A percentile compares a stretch with the other conserved stretches of the same genome.
phyloP scores from a whole-genome alignment of 1,284 basidiomycete genomes.

The Phenoliferia sp. region DNA sequence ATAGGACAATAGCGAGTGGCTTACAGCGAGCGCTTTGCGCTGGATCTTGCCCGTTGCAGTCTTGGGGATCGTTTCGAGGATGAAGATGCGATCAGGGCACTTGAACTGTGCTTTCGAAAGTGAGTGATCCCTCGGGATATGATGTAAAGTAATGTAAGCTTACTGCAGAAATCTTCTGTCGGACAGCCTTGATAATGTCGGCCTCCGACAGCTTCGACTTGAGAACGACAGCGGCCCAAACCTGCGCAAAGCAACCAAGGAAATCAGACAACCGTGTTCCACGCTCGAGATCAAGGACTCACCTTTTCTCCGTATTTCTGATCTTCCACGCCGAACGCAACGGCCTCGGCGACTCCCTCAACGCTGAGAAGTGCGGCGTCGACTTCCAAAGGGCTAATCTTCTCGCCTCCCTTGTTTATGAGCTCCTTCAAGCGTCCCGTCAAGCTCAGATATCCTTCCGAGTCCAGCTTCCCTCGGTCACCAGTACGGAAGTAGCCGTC shows the following conservation, averaged over 20 bases:
- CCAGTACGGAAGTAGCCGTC: conserved; percentile 55
- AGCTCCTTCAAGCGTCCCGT: conserved; percentile 59
- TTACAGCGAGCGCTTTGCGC: conserved; percentile 11
- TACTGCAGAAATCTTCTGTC: conserved; percentile 33
- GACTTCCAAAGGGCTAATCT: conserved; percentile 62
- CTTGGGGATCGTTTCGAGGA: conserved; percentile 43
- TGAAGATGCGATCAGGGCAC: conserved; percentile 43
- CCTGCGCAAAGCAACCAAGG: conserved; percentile 37
- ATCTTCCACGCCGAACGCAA: conserved; percentile 45
- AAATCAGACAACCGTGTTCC: neutral
- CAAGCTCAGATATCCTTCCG: conserved; percentile 57
- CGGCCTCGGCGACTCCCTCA: conserved; percentile 52
- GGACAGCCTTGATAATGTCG: conserved; percentile 33
- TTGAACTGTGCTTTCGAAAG: conserved; percentile 38
- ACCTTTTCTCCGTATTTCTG: conserved; percentile 37
- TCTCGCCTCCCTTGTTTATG: conserved; percentile 47
- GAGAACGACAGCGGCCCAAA: conserved; percentile 42
- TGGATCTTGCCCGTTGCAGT: conserved; percentile 37
- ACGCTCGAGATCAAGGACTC: neutral
- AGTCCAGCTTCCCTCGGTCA: conserved; percentile 59
- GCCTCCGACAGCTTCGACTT: conserved; percentile 34
- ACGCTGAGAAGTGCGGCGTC: conserved; percentile 50
- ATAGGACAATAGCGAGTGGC: too few relatives aligned
- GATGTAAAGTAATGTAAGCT: too few relatives aligned
- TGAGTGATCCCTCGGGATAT: too few relatives aligned